phyloP scores from a whole-genome alignment of 1,284 basidiomycete species.

The Cutaneotrichosporon sp. region DNA sequence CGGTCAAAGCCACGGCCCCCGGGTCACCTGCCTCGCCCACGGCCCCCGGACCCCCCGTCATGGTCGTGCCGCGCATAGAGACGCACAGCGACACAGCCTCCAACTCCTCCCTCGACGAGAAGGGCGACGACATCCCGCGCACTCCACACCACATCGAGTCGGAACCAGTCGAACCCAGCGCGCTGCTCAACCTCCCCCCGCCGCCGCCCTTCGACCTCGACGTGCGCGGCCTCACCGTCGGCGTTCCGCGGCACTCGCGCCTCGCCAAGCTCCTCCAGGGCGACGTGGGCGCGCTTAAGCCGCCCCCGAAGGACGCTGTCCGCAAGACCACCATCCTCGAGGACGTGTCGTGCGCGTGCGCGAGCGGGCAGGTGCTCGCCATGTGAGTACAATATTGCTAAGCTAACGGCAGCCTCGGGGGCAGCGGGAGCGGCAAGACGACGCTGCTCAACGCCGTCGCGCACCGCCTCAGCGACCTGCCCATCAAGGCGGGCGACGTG shows the following conservation, averaged over 20 bases:
- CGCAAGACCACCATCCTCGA: slow-evolving; percentile 47
- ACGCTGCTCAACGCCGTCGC: slow-evolving; percentile 55
- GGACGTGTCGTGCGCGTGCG: slow-evolving; percentile 47
- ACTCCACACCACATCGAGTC: background rate
- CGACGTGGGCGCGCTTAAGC: slow-evolving; percentile 15
- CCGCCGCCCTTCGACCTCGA: slow-evolving; percentile 49
- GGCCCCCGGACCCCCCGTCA: background rate
- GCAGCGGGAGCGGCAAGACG: slow-evolving; percentile 54
- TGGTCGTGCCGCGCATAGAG: background rate
- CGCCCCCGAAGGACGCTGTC: slow-evolving; percentile 14
- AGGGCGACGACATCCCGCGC: background rate
- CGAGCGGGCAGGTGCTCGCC: slow-evolving; percentile 51
- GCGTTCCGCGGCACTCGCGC: slow-evolving; percentile 38
- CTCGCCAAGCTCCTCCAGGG: slow-evolving; percentile 11
- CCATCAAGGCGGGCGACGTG: slow-evolving; percentile 45
- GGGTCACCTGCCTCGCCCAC: background rate
- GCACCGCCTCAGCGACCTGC: slow-evolving; percentile 47
- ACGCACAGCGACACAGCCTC: background rate
- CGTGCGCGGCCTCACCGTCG: slow-evolving; percentile 49
- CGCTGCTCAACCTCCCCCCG: slow-evolving; percentile 49
- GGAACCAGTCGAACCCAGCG: background rate
- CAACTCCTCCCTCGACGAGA: background rate
- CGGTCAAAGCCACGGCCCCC: no score
- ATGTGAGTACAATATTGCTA: slow-evolving; percentile 40
- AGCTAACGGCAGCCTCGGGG: slow-evolving; percentile 40